These are phyloP conservation scores for Sporothrix brunneoviolacea DNA, from an alignment of 2,329 filamentous ascomycete genomes.

Conservation along the genomic window DNA sequence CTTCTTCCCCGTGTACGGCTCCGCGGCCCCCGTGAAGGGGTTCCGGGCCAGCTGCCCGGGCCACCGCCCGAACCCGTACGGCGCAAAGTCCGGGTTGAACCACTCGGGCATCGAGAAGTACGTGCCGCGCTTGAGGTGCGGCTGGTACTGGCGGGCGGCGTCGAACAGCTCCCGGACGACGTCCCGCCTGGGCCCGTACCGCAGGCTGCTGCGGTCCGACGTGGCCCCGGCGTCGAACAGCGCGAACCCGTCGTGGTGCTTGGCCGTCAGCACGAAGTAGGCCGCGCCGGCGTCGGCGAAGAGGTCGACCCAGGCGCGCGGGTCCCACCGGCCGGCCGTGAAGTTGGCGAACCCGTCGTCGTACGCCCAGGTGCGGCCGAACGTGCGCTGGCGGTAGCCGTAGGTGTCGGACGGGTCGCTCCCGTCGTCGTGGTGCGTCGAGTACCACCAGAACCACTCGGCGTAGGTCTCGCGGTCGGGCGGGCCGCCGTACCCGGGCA, in stretches of 20 bases:
- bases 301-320: conserved; percentile 29
- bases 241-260: conserved; percentile 43
- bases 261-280: conserved; percentile 42
- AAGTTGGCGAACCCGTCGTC: conserved; percentile 30
- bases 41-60: conserved; percentile 34
- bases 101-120: conserved; percentile 45
- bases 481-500: conserved; percentile 48
- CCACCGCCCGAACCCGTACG: conserved; percentile 36
- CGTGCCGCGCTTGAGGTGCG: conserved; percentile 35
- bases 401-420: conserved; percentile 15
- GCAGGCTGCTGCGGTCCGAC: conserved; percentile 34
- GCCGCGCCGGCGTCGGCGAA: conserved; percentile 31
- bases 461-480: conserved; percentile 34
- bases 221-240: conserved; percentile 33
- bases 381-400: conserved; percentile 18
- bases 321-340: conserved; percentile 14
- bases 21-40: conserved; percentile 34
- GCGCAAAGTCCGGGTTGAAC: conserved; percentile 40
- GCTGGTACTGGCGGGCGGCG: conserved; percentile 34
- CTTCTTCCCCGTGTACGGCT: conserved; percentile 37
- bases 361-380: conserved; percentile 18
- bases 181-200: conserved; percentile 36
- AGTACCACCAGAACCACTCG: conserved; percentile 44
- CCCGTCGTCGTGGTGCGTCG: conserved; percentile 23
- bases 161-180: conserved; percentile 37